Base-by-base conservation (phyloP, 176 grass and related monocot species). In the Secale cereale region DNA sequence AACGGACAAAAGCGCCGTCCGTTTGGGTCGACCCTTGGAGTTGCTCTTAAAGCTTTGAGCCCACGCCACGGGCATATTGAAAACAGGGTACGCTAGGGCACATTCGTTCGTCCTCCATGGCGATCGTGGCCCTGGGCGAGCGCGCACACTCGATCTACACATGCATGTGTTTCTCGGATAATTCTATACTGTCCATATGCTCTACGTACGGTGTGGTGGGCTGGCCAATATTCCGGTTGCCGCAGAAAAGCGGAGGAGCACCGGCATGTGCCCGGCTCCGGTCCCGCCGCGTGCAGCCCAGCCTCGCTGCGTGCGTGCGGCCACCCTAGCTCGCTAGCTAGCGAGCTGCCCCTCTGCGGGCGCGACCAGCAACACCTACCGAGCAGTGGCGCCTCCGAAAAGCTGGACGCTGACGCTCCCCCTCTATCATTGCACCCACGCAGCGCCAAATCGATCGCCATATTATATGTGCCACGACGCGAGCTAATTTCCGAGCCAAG, bases 221-320 rank as follows among this genome's bases (percentile, higher is more conserved):
- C 54, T 57, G 74, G 75, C 66, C 59, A 78, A 83, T 73, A 83
- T 83, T 88, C 86, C 30, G 19, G 40, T 4, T 88, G 86, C 71
- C 75, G 48, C 64, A 19, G 28, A 77, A 82, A 82, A 59, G 71
- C 3, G 31, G 19, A 27, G 45, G 46, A 29, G 39, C 85, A 87
- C 12, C 26, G 78, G 32, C 85, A 82, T 87, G 86, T 69, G 86
- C 78, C 22, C 23, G 70, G 56, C 68, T 37, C 7, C 35, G 75
- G 75, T 9, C 20, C 70, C 39, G 14, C 65, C 33, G 20, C 35
- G 26, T 52, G 43, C 71, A 14, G 39, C 25, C 46, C 46, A 50
- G 46, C 15, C 46, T 50, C 46, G 15, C 37, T 8, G 39, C 39
- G 43, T 20, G 16, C 65, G 65, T 52, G 45, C 27, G 16, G 26